Evolutionary conservation across 352 stramenopile species (phyloP).

Genomic region (Phytopythium delawarense): DNA sequence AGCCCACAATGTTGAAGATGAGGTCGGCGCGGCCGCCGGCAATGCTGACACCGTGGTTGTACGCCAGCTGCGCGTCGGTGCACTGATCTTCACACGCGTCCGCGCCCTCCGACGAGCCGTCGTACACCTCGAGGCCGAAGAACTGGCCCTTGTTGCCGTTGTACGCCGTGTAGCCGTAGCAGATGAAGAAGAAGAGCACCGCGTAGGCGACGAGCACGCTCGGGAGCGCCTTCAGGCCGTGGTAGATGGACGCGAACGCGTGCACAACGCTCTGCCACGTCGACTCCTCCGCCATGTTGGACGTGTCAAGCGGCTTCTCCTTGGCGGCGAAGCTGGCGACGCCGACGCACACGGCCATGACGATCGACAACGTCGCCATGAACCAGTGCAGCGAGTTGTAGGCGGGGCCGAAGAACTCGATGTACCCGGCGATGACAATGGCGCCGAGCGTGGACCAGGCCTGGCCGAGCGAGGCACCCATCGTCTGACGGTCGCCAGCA

Average conservation of each 20-base stretch:
- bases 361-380: constrained; percentile 42
- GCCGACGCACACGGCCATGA: constrained; percentile 38
- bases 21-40: constrained; percentile 34
- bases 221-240: constrained; percentile 31
- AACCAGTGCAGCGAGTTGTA: constrained; percentile 45
- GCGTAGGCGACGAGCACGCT: constrained; percentile 25
- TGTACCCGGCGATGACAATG: constrained; percentile 53
- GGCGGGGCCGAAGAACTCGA: constrained; percentile 45
- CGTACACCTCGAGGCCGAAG: constrained; percentile 48
- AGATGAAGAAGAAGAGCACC: constrained; percentile 35
- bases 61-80: constrained; percentile 24
- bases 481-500: constrained; percentile 54
- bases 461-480: constrained; percentile 37
- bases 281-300: constrained; percentile 14
- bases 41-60: constrained; percentile 47
- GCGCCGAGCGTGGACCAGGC: constrained; percentile 44
- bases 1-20: constrained; percentile 41
- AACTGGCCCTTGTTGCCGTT: constrained; percentile 61
- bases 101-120: constrained; percentile 25
- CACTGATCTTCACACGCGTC: constrained; percentile 33
- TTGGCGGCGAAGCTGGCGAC: constrained; percentile 26
- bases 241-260: constrained; percentile 36
- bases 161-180: constrained; percentile 54
- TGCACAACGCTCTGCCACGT: constrained; percentile 21
- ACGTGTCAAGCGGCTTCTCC: constrained; percentile 30